phyloP scores from a whole-genome alignment of 2,329 filamentous ascomycete genomes.

The Colletotrichum sojae region DNA sequence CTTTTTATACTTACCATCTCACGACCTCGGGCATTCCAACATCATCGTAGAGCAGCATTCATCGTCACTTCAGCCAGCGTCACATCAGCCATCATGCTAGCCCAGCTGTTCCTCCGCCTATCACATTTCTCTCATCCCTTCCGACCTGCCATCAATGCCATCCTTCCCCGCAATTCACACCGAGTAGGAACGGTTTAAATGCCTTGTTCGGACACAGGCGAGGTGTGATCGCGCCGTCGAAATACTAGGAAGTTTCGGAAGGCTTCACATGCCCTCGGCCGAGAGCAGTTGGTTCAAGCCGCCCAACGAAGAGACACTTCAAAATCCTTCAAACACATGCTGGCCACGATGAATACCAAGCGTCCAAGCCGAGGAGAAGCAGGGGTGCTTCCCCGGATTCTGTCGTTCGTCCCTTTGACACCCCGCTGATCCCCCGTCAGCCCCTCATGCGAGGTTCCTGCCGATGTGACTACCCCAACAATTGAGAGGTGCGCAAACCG shows the following conservation, averaged over 20 bases:
- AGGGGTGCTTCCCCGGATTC: constrained; percentile 28
- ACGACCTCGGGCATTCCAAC: background rate
- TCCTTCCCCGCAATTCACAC: constrained; percentile 19
- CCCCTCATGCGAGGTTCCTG: constrained; percentile 33
- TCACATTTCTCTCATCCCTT: background rate
- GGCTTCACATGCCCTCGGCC: constrained; percentile 27
- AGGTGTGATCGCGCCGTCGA: constrained; percentile 24
- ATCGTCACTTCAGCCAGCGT: background rate
- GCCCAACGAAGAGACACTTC: background rate
- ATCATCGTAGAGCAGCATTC: background rate
- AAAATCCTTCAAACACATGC: constrained; percentile 18
- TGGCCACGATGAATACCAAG: background rate
- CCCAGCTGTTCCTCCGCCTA: constrained; percentile 4
- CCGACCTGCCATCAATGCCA: constrained; percentile 15
- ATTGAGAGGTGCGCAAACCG: constrained; percentile 1
- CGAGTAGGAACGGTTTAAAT: background rate
- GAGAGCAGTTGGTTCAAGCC: background rate
- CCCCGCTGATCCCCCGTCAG: constrained; percentile 22
- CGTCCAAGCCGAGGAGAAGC: constrained; percentile 30
- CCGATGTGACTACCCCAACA: constrained; percentile 15
- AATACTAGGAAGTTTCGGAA: background rate
- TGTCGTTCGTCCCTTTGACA: constrained; percentile 1
- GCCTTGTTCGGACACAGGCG: constrained; percentile 4
- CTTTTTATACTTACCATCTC: constrained; percentile 11
- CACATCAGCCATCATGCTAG: background rate